phyloP scores from a whole-genome alignment of 192 early-diverging fungal species.

The Gaertneriomyces semiglobifer region DNA sequence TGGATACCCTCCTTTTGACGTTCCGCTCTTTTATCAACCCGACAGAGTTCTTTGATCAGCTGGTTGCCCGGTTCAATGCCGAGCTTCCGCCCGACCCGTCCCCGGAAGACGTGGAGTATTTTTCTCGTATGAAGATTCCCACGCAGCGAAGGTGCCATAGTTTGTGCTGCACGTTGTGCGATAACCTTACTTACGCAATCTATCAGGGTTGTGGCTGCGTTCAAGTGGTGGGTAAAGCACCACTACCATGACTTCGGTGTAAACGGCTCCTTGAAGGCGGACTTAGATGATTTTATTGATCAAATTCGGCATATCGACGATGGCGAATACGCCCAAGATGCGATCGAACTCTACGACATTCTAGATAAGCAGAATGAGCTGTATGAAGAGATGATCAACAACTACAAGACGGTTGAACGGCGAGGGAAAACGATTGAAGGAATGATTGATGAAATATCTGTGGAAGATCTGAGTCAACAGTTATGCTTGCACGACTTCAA shows the following conservation, averaged over 20 bases:
- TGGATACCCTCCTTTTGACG: slow-evolving; percentile 51
- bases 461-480: slow-evolving; percentile 47
- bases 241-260: slow-evolving; percentile 62
- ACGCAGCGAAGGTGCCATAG: slow-evolving; percentile 45
- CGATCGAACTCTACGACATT: slow-evolving; percentile 32
- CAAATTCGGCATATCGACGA: slow-evolving; percentile 36
- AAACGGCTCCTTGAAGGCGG: slow-evolving; percentile 36
- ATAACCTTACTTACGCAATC: not conserved
- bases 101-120: slow-evolving; percentile 47
- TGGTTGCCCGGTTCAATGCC: slow-evolving; percentile 49
- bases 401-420: slow-evolving; percentile 44
- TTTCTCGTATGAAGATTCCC: slow-evolving; percentile 43
- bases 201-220: slow-evolving; percentile 40
- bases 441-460: slow-evolving; percentile 45
- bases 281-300: slow-evolving; percentile 43
- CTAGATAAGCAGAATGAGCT: slow-evolving; percentile 34
- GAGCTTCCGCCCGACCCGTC: slow-evolving; percentile 42
- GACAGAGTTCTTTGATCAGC: slow-evolving; percentile 47
- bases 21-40: slow-evolving; percentile 53
- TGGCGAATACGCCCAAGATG: slow-evolving; percentile 28
- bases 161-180: not conserved
- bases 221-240: slow-evolving; percentile 50
- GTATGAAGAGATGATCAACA: slow-evolving; percentile 50
- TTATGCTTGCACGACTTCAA: slow-evolving; percentile 56
- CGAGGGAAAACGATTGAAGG: slow-evolving; percentile 49